Evolutionary conservation across 495 filamentous ascomycete species (phyloP), one percentile per base, ranked within the genome.

Genomic region (Daldinia bambusicola): DNA sequence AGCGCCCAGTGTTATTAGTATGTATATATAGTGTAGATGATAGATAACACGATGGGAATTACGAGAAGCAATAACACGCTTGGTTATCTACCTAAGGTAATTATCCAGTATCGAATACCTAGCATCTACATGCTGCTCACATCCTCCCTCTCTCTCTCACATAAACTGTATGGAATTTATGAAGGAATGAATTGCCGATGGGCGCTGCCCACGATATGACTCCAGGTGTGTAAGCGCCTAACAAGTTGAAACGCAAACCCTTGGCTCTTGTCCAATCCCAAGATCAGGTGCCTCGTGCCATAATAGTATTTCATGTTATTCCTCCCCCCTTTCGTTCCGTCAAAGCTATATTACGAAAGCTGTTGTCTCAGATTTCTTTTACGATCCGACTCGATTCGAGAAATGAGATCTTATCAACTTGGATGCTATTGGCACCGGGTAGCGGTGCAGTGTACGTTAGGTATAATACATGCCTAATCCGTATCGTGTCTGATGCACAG

Each of bases 201-300:
- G 52, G 32, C 51, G 43, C 12, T 52, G 20, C 16, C 34, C 37
- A 38, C 45, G 40, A 32, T 32, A 41, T n/a, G 16, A 60, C 59
- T 67, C 66, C 69, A 71, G 63, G 69, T 64, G 48, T 72, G 70
- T 72, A 69, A 69, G 70, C 70, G 70, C 70, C 65, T 66, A 53
- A 31, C 61, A 51, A 69, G 65, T 71, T 72, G 70, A 72, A 72
- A 72, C 70, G 61, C 61, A 66, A 72, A 69, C 70, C 61, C 70
- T 72, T 72, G 69, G 69, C 69, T 71, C 63, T 63, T 67, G 69
- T 67, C 69, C 69, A 58, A 72, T 69, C 61, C 69, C 2, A 36
- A 34, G 26, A 63, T 56, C 20, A 32, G 55, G 60, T 48, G 45
- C 59, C 61, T 65, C 52, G 41, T 36, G 30, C 63, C 38, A 53